Percentiles rank a stretch among this genome's conserved stretches.
Conservation (phyloP, 371 early-diverging fungal genomes). For the Coemansia sp. region DNA sequence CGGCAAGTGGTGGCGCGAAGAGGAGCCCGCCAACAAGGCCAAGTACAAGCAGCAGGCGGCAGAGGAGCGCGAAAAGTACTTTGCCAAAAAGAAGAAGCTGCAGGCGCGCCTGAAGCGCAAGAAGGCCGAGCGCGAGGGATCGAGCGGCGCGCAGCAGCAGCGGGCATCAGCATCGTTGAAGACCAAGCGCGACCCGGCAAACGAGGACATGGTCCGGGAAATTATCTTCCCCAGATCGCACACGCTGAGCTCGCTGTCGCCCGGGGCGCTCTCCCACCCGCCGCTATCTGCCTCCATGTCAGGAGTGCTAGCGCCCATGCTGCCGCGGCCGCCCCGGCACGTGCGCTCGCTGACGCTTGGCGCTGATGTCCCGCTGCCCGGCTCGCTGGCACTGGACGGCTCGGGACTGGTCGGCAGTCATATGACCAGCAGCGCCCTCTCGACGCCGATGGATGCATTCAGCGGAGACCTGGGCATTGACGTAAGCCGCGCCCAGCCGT, state of each 20-base stretch:
- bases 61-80: constrained; percentile 27
- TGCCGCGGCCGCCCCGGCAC: background rate
- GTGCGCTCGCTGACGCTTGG: constrained; percentile 17
- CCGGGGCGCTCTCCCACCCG: constrained; percentile 27
- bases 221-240: constrained; percentile 21
- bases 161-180: background rate
- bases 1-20: constrained; percentile 28
- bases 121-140: constrained; percentile 26
- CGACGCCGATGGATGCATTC: constrained; percentile 2
- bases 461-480: constrained; percentile 1
- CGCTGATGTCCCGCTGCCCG: background rate
- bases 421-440: background rate
- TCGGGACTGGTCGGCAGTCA: background rate
- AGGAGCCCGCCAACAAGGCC: constrained; percentile 15
- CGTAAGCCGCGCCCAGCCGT: constrained; percentile 2
- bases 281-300: background rate
- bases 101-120: constrained; percentile 24
- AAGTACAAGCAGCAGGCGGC: constrained; percentile 23
- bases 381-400: constrained; percentile 1
- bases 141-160: background rate
- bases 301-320: background rate
- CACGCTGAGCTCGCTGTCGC: constrained; percentile 29
- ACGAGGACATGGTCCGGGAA: background rate
- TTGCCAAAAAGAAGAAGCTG: constrained; percentile 38
- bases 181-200: background rate